Conservation (phyloP, 371 early-diverging fungal species). For the Cokeromyces recurvatus region DNA sequence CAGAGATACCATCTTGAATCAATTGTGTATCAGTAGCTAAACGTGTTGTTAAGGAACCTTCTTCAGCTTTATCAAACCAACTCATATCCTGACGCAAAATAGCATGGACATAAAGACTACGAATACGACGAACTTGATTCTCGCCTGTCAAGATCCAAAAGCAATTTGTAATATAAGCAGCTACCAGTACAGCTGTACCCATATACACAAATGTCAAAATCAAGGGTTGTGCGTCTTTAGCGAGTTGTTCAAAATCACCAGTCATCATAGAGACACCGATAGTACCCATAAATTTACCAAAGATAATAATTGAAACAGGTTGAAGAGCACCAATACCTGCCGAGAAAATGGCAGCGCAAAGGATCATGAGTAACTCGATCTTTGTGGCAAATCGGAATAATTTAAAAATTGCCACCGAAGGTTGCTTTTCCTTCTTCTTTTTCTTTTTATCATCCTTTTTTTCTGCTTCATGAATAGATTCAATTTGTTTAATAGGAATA, state of each 20-base stretch:
- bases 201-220: conserved; percentile 44
- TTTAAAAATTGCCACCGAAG: conserved; percentile 40
- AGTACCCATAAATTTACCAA: conserved; percentile 35
- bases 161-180: conserved; percentile 30
- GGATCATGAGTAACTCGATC: conserved; percentile 53
- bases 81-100: conserved; percentile 87
- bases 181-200: conserved; percentile 36
- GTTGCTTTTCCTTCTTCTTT: conserved; percentile 31
- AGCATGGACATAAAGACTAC: conserved; percentile 59
- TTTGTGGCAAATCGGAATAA: conserved; percentile 67
- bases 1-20: conserved; percentile 84
- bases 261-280: conserved; percentile 8
- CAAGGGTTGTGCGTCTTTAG: conserved; percentile 9
- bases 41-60: conserved; percentile 69
- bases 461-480: conserved; percentile 2
- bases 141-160: conserved; percentile 42
- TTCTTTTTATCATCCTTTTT: conserved; percentile 24
- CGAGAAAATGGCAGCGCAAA: conserved; percentile 13
- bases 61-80: conserved; percentile 82
- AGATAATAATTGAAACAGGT: conserved; percentile 34
- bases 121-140: conserved; percentile 38
- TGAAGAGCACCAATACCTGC: conserved; percentile 28
- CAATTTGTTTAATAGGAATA: conserved; percentile 9
- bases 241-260: conserved; percentile 7
- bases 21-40: conserved; percentile 77